Evolutionary conservation across 2,329 filamentous ascomycete genomes (phyloP), one percentile per base, ranked within the genome.

Genomic region (Diaporthe sp.): DNA sequence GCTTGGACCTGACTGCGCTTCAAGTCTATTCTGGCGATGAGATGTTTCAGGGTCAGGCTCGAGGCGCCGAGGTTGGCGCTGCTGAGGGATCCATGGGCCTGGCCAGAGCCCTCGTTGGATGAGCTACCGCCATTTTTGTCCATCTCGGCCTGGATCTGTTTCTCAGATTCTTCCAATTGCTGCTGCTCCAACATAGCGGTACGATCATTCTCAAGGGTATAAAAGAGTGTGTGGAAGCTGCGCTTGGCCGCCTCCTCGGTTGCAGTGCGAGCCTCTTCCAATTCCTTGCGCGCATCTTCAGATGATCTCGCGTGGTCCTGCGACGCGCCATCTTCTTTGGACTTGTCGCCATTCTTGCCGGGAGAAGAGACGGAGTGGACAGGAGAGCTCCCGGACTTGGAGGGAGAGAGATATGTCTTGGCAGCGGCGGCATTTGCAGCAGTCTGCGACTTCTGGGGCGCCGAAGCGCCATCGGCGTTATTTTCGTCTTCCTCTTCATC

Each of bases 101-200:
- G 90, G 19, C 87, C 87, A 47, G 87, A 86, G 33, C 86, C 84
- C 30, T 86, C 86, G 69, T 86, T 87, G 25, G 85, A 85, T 76
- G 88, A 87, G 77, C 86, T 86, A 75, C 85, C 86, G 73, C 84
- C 89, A 71, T 89, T 90, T 80, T 92, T 89, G 71, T 96, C 95
- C 89, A 98, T 97, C 84, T 99, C 97, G 19, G 96, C 96, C 83
- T 98, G 96, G 13, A 98, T 93, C 82, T 97, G 95, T 82, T 97
- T 94, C 83, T 99, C 97, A 1, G 97, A 95, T 83, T 98, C 97
- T 81, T 99, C 97, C 35, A 99, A 89, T 83, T 96, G 95, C 83
- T 98, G 95, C 84, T 99, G 97, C 83, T 99, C 97, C 74, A 98
- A 85, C 97, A 99, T 98, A 66, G 97, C 97, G 79, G 96, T 95